Conservation (phyloP, 768 basidiomycete species). For the Jaapia argillacea region DNA sequence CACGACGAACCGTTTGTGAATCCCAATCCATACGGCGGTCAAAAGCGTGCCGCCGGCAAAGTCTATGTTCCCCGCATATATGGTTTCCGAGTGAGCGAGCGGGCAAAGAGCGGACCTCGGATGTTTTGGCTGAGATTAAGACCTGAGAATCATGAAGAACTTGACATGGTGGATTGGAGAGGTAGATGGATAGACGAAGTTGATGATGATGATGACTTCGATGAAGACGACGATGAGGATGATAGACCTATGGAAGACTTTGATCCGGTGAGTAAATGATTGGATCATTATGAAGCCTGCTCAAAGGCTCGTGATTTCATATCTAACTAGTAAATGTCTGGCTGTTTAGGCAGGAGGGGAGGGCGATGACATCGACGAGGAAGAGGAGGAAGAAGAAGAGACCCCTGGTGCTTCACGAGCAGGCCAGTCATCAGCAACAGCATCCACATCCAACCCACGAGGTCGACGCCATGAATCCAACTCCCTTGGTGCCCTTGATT, state of each 20-base stretch:
- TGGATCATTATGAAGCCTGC: not conserved
- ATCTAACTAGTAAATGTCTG: not conserved
- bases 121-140: constrained; percentile 95
- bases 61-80: constrained; percentile 92
- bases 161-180: constrained; percentile 85
- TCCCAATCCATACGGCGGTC: constrained; percentile 82
- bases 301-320: not conserved
- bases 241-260: constrained; percentile 83
- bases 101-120: constrained; percentile 88
- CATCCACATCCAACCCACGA: too few relatives aligned
- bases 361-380: constrained; percentile 39
- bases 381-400: constrained; percentile 44
- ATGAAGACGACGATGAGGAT: constrained; percentile 30
- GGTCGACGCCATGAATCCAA: too few relatives aligned
- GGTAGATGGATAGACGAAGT: constrained; percentile 83
- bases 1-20: constrained; percentile 59
- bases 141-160: constrained; percentile 68
- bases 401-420: too few relatives aligned
- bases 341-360: constrained; percentile 27
- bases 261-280: constrained; percentile 49
- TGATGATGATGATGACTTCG: constrained; percentile 56
- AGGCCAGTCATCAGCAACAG: too few relatives aligned
- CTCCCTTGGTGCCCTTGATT: too few relatives aligned
- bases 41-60: constrained; percentile 78
- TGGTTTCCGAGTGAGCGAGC: constrained; percentile 94